Conservation (phyloP, 2,329 filamentous ascomycete species). For the Clonostachys rhizophaga region DNA sequence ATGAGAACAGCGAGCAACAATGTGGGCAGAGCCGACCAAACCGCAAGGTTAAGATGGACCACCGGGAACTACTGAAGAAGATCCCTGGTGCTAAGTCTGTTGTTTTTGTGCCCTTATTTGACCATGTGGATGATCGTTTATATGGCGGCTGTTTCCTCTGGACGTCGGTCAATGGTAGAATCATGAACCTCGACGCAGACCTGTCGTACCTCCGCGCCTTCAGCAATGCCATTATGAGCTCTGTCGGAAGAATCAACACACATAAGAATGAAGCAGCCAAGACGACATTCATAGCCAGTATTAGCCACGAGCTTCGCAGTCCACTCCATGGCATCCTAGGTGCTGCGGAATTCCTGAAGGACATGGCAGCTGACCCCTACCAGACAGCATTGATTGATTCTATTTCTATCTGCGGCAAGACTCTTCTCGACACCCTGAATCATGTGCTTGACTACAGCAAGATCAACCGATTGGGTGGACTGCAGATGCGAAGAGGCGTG, state of each 20-base stretch:
- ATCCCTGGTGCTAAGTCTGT: constrained; percentile 24
- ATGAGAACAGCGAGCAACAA: too few relatives aligned
- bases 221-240: constrained; percentile 33
- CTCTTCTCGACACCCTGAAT: constrained; percentile 42
- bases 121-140: constrained; percentile 24
- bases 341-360: constrained; percentile 42
- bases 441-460: constrained; percentile 40
- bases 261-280: constrained; percentile 47
- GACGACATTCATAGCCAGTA: constrained; percentile 53
- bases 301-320: constrained; percentile 52
- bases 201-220: constrained; percentile 23
- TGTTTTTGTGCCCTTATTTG: constrained; percentile 27
- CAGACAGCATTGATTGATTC: constrained; percentile 36
- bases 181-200: constrained; percentile 27
- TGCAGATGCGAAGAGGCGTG: constrained; percentile 11
- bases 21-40: too few relatives aligned
- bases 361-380: constrained; percentile 27
- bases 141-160: constrained; percentile 26
- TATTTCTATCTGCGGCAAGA: constrained; percentile 39
- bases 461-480: constrained; percentile 24
- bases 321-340: constrained; percentile 54
- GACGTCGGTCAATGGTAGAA: constrained; percentile 21
- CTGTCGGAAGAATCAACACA: constrained; percentile 49
- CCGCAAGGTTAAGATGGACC: constrained; percentile 12
- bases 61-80: constrained; percentile 23